These are phyloP conservation scores for Blastobotrys aristatus DNA, from an alignment of 1,139 yeast species.

Conservation along the genomic window DNA sequence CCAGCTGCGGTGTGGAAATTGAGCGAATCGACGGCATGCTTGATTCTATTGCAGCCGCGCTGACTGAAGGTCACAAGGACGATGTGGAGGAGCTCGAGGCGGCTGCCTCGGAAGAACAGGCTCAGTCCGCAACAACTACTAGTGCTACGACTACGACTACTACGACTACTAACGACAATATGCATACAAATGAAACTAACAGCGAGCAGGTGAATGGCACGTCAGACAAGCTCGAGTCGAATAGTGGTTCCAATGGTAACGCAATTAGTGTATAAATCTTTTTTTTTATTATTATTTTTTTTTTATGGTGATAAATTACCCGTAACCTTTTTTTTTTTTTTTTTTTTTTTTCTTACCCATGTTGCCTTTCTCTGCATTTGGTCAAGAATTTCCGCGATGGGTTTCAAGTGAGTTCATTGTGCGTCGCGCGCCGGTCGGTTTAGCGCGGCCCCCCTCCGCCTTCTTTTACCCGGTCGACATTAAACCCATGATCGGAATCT, in stretches of 20 bases:
- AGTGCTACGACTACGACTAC: background rate
- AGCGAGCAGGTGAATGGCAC: background rate
- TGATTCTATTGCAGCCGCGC: conserved; percentile 51
- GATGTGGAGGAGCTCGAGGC: conserved; percentile 17
- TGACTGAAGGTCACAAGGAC: conserved; percentile 23
- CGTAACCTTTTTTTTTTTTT: background rate
- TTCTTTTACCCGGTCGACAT: no score
- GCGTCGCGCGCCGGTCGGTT: background rate
- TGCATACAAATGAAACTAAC: background rate
- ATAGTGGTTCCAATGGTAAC: background rate
- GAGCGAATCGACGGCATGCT: conserved; percentile 76
- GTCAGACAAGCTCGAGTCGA: no score
- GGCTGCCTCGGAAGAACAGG: conserved; percentile 4
- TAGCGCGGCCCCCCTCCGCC: background rate
- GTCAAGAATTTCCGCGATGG: background rate
- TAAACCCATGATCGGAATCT: no score
- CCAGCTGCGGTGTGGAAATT: conserved; percentile 72
- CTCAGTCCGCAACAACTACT: background rate
- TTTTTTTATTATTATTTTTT: background rate
- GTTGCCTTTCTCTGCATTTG: background rate
- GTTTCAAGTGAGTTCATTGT: background rate
- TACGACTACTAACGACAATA: background rate
- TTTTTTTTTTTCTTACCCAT: background rate
- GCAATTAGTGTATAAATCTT: conserved; percentile 8
- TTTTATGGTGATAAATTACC: no score